Evolutionary conservation across 2,329 filamentous ascomycete species (phyloP), one percentile per base, ranked within the genome.

Genomic region (Cryphonectria parasitica): DNA sequence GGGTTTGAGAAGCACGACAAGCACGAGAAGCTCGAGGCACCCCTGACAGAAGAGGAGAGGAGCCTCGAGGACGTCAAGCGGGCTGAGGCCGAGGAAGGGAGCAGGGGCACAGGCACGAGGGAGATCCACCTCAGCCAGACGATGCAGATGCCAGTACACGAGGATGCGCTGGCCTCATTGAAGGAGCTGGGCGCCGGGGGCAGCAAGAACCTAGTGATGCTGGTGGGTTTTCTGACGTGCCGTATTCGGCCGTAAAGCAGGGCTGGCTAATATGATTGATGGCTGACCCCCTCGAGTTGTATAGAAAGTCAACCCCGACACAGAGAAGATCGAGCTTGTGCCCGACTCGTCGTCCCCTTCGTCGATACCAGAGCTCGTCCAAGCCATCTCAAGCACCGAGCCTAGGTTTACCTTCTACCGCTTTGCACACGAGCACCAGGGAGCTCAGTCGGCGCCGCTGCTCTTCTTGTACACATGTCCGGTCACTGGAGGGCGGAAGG

Each of bases 31-130:
- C 78, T 90, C 52, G 88, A 85, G 45, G 92, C 92, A 19, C 93
- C 93, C 22, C 83, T 96, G 74, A 96, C 93, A 0, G 90, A 93
- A 77, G 92, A 95, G 80, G 93, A 97, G 92, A 91, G 96, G 75
- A 98, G 98, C 84, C 95, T 95, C 49, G 91, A 95, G 80, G 97
- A 98, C 83, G 89, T 98, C 77, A 96, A 94, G 83, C 98, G 95
- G 96, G 98, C 95, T 73, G 97, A 98, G 87, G 90, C 93, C 67
- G 88, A 91, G 77, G 92, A 92, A 71, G 89, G 89, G n/a, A 63
- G 69, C 64, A 81, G 87, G 31, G 91, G 92, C 34, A 95, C 91
- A 8, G 84, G 84, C 56, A 77, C 85, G 77, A 78, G 87, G 82
- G 82, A 90, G 78, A 88, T 89, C 66, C 86, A 89, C 67, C 79